Conservation (phyloP, 192 early-diverging fungal species). For the Dimargaris xerosporica region DNA sequence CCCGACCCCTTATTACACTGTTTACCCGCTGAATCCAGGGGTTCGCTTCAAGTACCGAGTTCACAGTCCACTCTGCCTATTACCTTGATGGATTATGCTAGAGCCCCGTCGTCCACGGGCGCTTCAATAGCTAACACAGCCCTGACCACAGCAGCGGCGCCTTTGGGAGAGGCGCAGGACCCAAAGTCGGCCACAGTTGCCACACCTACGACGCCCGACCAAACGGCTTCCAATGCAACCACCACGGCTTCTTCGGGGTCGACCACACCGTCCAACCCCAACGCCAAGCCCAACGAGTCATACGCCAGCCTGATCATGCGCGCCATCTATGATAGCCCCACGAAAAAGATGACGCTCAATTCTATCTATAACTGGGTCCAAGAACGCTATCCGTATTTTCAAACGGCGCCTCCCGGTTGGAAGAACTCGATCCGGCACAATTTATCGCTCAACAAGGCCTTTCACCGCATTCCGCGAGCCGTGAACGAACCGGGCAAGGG, state of each 20-base stretch:
- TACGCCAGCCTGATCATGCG: slow-evolving; percentile 73
- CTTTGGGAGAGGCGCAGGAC: neutral
- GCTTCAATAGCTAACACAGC: neutral
- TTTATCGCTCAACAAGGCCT: slow-evolving; percentile 67
- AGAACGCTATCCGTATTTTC: slow-evolving; percentile 63
- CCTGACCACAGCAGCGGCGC: neutral
- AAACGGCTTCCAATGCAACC: neutral
- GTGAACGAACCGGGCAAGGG: slow-evolving; percentile 79
- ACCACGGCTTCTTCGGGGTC: neutral
- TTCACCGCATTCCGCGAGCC: slow-evolving; percentile 60
- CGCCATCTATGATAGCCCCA: slow-evolving; percentile 53
- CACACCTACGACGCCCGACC: neutral
- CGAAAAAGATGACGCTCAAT: slow-evolving; percentile 58
- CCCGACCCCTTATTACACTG: neutral
- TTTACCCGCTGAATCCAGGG: neutral
- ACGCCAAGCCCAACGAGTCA: slow-evolving; percentile 60
- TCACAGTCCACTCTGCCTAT: neutral
- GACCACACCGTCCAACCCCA: slow-evolving; percentile 12
- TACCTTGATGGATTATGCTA: neutral
- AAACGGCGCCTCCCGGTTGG: slow-evolving; percentile 54
- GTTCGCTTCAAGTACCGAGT: neutral
- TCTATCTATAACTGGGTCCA: slow-evolving; percentile 75
- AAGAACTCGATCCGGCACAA: slow-evolving; percentile 87
- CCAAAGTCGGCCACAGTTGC: neutral
- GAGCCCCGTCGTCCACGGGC: neutral